These are phyloP conservation scores for Monosporascus sp. DNA, from an alignment of 2,329 filamentous ascomycete species.

Conservation along the genomic window DNA sequence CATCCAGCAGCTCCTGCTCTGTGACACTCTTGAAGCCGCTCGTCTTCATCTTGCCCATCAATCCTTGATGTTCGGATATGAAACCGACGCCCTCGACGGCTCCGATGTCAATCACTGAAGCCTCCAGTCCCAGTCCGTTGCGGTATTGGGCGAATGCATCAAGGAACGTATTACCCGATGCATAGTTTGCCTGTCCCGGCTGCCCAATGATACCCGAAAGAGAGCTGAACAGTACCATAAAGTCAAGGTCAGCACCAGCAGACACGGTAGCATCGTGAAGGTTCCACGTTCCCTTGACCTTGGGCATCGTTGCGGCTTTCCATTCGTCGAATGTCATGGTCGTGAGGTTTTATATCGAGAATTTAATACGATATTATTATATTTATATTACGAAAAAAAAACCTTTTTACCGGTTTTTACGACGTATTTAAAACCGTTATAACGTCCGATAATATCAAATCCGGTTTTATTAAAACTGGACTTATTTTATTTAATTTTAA, in stretches of 20 bases:
- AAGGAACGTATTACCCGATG: slow-evolving; percentile 30
- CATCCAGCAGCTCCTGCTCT: slow-evolving; percentile 12
- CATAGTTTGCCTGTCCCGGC: slow-evolving; percentile 30
- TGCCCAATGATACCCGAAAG: slow-evolving; percentile 21
- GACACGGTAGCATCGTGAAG: slow-evolving; percentile 25
- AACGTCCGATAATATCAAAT: too few species aligned
- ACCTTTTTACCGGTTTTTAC: too few species aligned
- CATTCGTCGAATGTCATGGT: slow-evolving; percentile 32
- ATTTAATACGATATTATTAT: too few species aligned
- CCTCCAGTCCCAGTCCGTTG: slow-evolving; percentile 26
- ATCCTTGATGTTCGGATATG: slow-evolving; percentile 14
- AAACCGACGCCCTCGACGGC: slow-evolving; percentile 31
- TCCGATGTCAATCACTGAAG: slow-evolving; percentile 30
- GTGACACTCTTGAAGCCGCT: slow-evolving; percentile 8
- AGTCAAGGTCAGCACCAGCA: slow-evolving; percentile 21
- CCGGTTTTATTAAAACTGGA: too few species aligned
- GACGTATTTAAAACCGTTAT: too few species aligned
- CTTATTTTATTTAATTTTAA: too few species aligned
- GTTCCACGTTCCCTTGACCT: slow-evolving; percentile 36
- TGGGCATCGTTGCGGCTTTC: slow-evolving; percentile 26
- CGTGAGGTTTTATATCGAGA: slow-evolving; percentile 24
- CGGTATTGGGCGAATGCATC: slow-evolving; percentile 28
- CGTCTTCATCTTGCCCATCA: slow-evolving; percentile 12
- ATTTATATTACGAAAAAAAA: too few species aligned
- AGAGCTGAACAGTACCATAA: slow-evolving; percentile 32